Evolutionary conservation across 1,284 basidiomycete species (phyloP).

Genomic region (Heliocybe sulcata): DNA sequence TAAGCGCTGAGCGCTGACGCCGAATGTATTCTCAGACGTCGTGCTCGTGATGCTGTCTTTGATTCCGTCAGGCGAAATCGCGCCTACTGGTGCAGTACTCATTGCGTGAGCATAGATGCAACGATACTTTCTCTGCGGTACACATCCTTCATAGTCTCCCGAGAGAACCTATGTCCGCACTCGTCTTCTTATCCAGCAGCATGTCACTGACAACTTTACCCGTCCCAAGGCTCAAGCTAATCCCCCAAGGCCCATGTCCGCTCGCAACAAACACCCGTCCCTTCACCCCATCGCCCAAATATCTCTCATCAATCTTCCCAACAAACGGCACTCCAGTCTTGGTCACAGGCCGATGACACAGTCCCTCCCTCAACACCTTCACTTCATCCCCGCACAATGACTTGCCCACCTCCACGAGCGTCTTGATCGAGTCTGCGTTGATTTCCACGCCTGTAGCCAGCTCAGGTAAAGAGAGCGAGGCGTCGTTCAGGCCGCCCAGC

Average conservation of each 20-base stretch:
- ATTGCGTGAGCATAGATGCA: too few relatives aligned
- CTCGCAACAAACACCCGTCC: conserved; percentile 23
- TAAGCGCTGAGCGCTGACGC: too few relatives aligned
- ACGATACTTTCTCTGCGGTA: too few relatives aligned
- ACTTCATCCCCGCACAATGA: conserved; percentile 16
- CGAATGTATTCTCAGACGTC: too few relatives aligned
- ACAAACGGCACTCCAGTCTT: conserved; percentile 23
- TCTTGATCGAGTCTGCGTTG: conserved; percentile 12
- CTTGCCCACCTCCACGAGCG: conserved; percentile 17
- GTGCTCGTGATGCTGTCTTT: too few relatives aligned
- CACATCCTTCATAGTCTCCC: conserved; percentile 1
- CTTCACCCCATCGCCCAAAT: conserved; percentile 15
- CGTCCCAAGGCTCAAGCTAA: conserved; percentile 26
- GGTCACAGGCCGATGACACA: conserved; percentile 29
- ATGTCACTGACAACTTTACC: conserved; percentile 25
- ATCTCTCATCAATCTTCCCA: conserved; percentile 18
- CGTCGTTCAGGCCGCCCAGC: conserved; percentile 27
- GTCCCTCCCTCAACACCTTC: conserved; percentile 16
- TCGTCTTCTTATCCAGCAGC: conserved; percentile 22
- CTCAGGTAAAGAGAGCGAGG: conserved; percentile 19
- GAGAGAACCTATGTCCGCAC: conserved; percentile 19
- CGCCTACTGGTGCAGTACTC: too few relatives aligned
- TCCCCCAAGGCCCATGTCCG: conserved; percentile 32
- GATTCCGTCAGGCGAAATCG: too few relatives aligned
- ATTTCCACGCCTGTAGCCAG: conserved; percentile 17